phyloP scores from a whole-genome alignment of 176 grass and related monocot genomes.

The Elymus sibiricus region DNA sequence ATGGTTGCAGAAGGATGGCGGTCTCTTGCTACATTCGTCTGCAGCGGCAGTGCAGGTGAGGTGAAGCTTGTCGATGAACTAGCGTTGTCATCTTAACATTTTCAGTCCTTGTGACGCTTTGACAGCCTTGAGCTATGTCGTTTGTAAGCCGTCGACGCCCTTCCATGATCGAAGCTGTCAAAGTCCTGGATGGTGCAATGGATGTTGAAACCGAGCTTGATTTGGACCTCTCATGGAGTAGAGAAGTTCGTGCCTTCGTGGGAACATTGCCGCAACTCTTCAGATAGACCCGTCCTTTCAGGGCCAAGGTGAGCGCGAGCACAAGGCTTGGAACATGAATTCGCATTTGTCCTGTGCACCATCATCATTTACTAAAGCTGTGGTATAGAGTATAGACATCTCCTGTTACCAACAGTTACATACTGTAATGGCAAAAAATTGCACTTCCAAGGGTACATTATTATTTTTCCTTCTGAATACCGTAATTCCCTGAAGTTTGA shows the following conservation, averaged over 20 bases:
- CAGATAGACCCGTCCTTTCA: constrained; percentile 22
- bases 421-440: not conserved
- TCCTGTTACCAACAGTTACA: not conserved
- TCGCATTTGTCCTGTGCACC: not conserved
- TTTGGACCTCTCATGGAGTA: constrained; percentile 24
- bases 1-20: too few species aligned
- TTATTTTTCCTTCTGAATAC: not conserved
- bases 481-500: not conserved
- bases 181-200: constrained; percentile 52
- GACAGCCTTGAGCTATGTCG: too few species aligned
- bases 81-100: too few species aligned
- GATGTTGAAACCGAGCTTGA: constrained; percentile 39
- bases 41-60: too few species aligned
- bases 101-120: too few species aligned
- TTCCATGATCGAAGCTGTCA: constrained; percentile 51
- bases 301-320: constrained; percentile 33
- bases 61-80: too few species aligned
- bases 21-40: too few species aligned
- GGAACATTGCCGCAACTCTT: not conserved
- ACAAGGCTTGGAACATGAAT: not conserved
- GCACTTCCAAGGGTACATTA: not conserved
- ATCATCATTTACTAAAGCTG: not conserved
- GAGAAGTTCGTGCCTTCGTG: not conserved
- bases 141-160: constrained; percentile 10
- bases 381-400: not conserved